phyloP scores from a whole-genome alignment of 2,329 filamentous ascomycete genomes.

The Aspergillus cejpii region DNA sequence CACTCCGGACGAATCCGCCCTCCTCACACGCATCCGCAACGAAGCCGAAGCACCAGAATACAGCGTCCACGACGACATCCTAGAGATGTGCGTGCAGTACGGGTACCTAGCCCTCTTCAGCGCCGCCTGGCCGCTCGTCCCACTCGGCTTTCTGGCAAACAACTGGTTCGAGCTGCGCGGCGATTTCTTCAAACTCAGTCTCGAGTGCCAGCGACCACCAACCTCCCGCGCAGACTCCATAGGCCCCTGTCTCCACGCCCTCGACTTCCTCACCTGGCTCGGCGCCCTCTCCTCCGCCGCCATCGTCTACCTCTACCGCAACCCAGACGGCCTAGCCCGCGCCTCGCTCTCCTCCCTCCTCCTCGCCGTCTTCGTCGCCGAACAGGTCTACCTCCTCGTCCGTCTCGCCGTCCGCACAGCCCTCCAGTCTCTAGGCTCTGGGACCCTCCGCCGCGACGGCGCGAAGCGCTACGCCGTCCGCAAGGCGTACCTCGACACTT shows the following conservation, averaged over 20 bases:
- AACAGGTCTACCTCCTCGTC: slow-evolving; percentile 74
- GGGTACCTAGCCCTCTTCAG: slow-evolving; percentile 89
- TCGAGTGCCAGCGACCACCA: slow-evolving; percentile 79
- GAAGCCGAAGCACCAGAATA: slow-evolving; percentile 79
- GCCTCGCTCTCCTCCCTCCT: slow-evolving; percentile 72
- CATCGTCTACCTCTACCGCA: slow-evolving; percentile 80
- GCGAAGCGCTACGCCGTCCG: slow-evolving; percentile 70
- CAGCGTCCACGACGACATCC: slow-evolving; percentile 81
- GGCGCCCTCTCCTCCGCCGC: slow-evolving; percentile 82
- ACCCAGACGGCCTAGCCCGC: slow-evolving; percentile 56
- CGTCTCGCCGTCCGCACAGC: slow-evolving; percentile 64
- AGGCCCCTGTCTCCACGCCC: slow-evolving; percentile 79
- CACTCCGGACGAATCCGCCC: slow-evolving; percentile 67
- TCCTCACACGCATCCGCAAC: slow-evolving; percentile 71
- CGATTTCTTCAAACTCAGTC: slow-evolving; percentile 89
- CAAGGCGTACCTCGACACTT: slow-evolving; percentile 60
- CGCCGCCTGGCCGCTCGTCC: slow-evolving; percentile 89
- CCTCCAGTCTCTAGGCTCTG: slow-evolving; percentile 71
- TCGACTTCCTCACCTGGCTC: slow-evolving; percentile 89
- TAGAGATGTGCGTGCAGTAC: slow-evolving; percentile 88
- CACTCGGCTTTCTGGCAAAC: slow-evolving; percentile 81
- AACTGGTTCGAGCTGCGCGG: slow-evolving; percentile 94
- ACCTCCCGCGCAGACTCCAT: slow-evolving; percentile 90
- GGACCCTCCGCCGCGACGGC: slow-evolving; percentile 74
- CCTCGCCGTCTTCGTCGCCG: slow-evolving; percentile 69